Evolutionary conservation across 345 rosid species (phyloP).

Genomic region (Populus tremula): DNA sequence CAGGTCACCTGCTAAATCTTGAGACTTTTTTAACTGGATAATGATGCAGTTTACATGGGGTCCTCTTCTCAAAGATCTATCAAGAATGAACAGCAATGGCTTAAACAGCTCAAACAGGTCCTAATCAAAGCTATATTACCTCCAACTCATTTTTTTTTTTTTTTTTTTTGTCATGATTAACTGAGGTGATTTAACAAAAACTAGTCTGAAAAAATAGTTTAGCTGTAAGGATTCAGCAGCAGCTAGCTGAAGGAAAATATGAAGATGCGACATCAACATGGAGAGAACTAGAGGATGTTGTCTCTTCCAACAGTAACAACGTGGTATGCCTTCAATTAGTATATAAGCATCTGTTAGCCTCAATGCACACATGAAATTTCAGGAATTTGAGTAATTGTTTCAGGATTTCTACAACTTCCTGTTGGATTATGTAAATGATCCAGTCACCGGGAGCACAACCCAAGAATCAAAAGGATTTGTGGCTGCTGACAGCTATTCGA

Average conservation of each 20-base stretch:
- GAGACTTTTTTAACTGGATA: too few relatives aligned
- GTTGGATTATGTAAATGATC: constrained; percentile 11
- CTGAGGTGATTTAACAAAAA: background rate
- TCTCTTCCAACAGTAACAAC: constrained; percentile 23
- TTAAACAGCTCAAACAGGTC: constrained; percentile 37
- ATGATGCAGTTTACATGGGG: constrained; percentile 42
- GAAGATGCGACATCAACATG: constrained; percentile 32
- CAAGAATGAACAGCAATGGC: constrained; percentile 28
- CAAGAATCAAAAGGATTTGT: background rate
- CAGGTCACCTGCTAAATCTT: too few relatives aligned
- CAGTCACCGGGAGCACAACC: background rate
- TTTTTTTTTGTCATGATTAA: too few relatives aligned
- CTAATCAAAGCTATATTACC: background rate
- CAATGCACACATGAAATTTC: background rate
- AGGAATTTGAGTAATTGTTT: background rate
- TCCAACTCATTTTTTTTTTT: background rate
- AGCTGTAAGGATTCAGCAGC: constrained; percentile 31
- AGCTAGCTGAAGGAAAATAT: constrained; percentile 29
- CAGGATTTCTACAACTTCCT: constrained; percentile 40
- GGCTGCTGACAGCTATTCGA: background rate
- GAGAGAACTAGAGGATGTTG: constrained; percentile 20
- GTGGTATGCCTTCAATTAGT: constrained; percentile 22
- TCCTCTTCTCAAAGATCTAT: constrained; percentile 45
- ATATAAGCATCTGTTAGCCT: background rate
- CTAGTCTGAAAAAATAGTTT: constrained; percentile 16